A percentile compares a stretch with the other conserved stretches of the same genome.
These are phyloP conservation scores for Hibiscus trionum DNA, from an alignment of 345 rosid genomes.

Conservation along the genomic window DNA sequence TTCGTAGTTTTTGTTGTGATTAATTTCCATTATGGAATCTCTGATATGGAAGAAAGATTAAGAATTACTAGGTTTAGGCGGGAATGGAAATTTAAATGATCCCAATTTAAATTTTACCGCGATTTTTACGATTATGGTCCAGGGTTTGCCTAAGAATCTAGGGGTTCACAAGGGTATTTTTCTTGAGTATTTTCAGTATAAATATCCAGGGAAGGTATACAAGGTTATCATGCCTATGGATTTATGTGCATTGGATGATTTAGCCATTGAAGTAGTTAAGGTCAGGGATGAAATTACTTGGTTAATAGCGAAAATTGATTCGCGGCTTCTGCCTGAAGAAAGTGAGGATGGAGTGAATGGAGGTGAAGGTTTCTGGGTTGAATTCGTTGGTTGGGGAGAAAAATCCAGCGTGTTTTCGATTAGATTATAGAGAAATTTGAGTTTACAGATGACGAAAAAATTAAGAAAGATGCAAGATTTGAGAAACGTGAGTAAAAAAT, in stretches of 20 bases:
- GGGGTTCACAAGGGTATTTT: conserved; percentile 58
- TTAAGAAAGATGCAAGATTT: conserved; percentile 66
- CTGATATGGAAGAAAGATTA: conserved; percentile 54
- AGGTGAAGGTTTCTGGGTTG: conserved; percentile 24
- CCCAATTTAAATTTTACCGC: conserved; percentile 61
- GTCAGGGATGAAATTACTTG: conserved; percentile 87
- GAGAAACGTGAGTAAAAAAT: conserved; percentile 19
- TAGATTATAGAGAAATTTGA: conserved; percentile 39
- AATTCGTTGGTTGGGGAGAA: conserved; percentile 28
- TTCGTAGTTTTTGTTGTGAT: conserved; percentile 55
- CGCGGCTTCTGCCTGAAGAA: conserved; percentile 57
- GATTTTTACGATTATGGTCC: conserved; percentile 75
- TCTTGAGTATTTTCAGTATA: conserved; percentile 59
- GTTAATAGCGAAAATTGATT: conserved; percentile 79
- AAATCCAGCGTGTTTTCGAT: conserved; percentile 34
- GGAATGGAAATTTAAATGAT: conserved; percentile 76
- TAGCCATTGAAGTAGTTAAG: conserved; percentile 65
- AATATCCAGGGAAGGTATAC: conserved; percentile 82
- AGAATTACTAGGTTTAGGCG: conserved; percentile 85
- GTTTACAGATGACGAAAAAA: conserved; percentile 57
- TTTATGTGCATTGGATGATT: conserved; percentile 86
- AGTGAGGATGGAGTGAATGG: conserved; percentile 25
- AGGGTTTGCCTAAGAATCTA: conserved; percentile 79
- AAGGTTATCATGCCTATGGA: conserved; percentile 84
- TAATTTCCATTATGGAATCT: conserved; percentile 63